Conservation (phyloP, 2,329 filamentous ascomycete species). For the Talaromyces albobiverticillius region DNA sequence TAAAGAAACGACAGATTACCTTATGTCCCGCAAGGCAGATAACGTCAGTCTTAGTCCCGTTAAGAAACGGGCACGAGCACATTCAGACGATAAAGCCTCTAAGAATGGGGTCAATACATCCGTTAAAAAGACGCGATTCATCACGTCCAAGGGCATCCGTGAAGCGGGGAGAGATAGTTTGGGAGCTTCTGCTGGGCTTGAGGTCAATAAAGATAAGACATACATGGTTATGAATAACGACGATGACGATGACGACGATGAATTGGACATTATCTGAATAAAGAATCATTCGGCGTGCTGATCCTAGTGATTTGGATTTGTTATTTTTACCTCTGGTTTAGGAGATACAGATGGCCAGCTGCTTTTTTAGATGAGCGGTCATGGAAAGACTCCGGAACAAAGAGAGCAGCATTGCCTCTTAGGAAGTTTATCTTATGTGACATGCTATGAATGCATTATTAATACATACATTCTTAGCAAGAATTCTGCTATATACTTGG, state of each 20-base stretch:
- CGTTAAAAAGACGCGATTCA: constrained; percentile 71
- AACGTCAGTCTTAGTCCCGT: constrained; percentile 40
- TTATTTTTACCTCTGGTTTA: too few species aligned
- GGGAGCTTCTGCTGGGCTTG: constrained; percentile 48
- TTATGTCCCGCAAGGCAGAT: constrained; percentile 28
- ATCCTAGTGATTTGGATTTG: background rate
- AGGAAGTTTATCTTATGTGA: background rate
- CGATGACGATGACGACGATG: constrained; percentile 53
- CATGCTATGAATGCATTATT: background rate
- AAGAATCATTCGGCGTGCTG: too few species aligned
- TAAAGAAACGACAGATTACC: background rate
- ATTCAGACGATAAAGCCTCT: constrained; percentile 21
- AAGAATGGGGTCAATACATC: constrained; percentile 25
- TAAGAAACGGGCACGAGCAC: constrained; percentile 35
- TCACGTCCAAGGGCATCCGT: constrained; percentile 72
- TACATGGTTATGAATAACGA: constrained; percentile 25
- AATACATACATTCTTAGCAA: background rate
- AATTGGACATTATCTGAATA: constrained; percentile 46
- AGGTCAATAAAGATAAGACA: constrained; percentile 18
- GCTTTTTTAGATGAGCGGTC: too few species aligned
- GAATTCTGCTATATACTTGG: too few species aligned
- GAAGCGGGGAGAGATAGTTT: constrained; percentile 74
- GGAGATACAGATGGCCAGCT: too few species aligned
- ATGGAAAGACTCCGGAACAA: too few species aligned
- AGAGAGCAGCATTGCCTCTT: too few species aligned